Percentiles rank a stretch among this genome's conserved stretches.
Conservation (phyloP, 257 asterid species). For the Capsicum chinense region DNA sequence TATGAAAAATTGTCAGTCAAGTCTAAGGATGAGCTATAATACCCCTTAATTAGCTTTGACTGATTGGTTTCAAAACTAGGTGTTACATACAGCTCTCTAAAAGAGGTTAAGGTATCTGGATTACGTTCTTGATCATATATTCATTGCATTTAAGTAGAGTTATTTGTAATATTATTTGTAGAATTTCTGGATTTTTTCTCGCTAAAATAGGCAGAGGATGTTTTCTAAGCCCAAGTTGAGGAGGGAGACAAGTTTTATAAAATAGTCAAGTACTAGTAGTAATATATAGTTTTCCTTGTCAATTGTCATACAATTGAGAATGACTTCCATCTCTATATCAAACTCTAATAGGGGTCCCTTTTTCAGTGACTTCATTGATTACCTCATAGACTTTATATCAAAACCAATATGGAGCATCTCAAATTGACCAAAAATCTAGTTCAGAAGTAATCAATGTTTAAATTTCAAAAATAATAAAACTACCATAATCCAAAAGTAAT, state of each 20-base stretch:
- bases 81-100: no score
- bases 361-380: neutral
- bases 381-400: neutral
- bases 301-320: neutral
- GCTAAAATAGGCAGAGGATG: neutral
- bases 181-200: neutral
- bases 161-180: no score
- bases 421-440: neutral
- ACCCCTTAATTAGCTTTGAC: no score
- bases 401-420: slow-evolving; percentile 5
- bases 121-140: no score
- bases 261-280: neutral
- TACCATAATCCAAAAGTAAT: neutral
- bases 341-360: neutral
- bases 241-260: neutral
- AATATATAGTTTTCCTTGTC: neutral
- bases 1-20: no score
- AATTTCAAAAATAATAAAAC: neutral
- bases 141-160: no score
- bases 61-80: no score
- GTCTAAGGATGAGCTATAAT: neutral
- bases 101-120: no score
- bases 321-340: neutral
- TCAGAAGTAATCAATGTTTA: neutral
- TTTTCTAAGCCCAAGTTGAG: neutral